phyloP scores from a whole-genome alignment of 2,329 filamentous ascomycete species.

The Sporothrix dimorphospora region DNA sequence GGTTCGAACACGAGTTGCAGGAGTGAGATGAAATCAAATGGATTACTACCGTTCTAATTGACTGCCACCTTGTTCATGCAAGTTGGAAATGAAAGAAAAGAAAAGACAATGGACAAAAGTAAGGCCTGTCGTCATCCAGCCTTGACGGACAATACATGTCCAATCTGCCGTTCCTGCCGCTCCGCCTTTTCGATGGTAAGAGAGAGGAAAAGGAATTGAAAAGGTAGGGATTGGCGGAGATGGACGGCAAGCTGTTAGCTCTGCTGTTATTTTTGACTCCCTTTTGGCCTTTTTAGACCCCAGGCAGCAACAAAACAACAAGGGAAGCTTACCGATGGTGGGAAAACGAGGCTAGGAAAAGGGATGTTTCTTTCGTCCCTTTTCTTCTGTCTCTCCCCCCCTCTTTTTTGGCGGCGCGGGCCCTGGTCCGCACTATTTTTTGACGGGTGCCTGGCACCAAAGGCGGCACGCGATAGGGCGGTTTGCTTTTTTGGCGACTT shows the following conservation, averaged over 20 bases:
- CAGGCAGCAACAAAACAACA: constrained; percentile 20
- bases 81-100: not conserved
- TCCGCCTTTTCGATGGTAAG: not conserved
- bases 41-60: no score
- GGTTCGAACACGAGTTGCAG: no score
- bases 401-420: not conserved
- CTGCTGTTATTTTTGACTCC: not conserved
- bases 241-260: not conserved
- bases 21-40: not conserved
- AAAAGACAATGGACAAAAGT: not conserved
- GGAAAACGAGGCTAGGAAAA: not conserved
- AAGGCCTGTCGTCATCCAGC: not conserved
- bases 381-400: not conserved
- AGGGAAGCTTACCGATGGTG: not conserved
- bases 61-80: not conserved
- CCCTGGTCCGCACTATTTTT: constrained; percentile 11
- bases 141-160: not conserved
- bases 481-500: not conserved
- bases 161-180: not conserved
- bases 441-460: constrained; percentile 24
- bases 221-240: not conserved
- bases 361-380: not conserved
- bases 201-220: not conserved
- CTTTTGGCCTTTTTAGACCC: not conserved
- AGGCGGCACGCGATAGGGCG: constrained; percentile 6